Base-by-base conservation (phyloP, 805 yeast genomes). In the Ogataea nitratoaversa region DNA sequence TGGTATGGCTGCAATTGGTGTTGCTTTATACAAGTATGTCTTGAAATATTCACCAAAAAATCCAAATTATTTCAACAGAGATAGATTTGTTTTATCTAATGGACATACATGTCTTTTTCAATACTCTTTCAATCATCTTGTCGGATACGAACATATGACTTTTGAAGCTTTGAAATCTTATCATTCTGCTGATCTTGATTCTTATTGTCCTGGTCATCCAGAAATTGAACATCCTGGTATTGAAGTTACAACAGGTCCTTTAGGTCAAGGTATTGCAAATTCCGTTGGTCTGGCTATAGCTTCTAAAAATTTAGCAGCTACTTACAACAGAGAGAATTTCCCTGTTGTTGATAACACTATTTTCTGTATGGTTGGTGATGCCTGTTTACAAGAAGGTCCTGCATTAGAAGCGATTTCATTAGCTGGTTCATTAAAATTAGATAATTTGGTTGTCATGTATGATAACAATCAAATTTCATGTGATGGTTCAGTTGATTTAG, bases 351-450 rank as follows among this genome's bases (percentile, higher is more conserved):
- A 87, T 71, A 77, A 79, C 65, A 77, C 73, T 75, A 79, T 87
- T 47, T 91, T 78, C 70, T 67, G 68, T 54, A 81, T 91, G 72
- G 69, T 90, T 46, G 99, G 99, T 70, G 99, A 91, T 59, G 99
- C 98, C 55, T 91, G 99, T 74, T 74, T 91, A 72, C 84, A 83
- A 85, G 99, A 91, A 74, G 99, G 99, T 77, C 87, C 93, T 47
- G 78, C 96, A 44, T 78, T 91, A 42, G 99, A 91, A 75, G 93
- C 96, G 40, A 76, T 78, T 50, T 91, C 99, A 24, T 68, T 90
- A 42, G 99, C 99, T 48, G 99, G 99, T 57, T 97, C 91, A 70
- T 75, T 90, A 67, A 76, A 87, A 72, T 81, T 91, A 64, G 84
- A 84, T 66, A 90, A 90, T 72, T 78, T 91, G 71, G 86, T 91